Evolutionary conservation across 768 basidiomycete genomes (phyloP).

Genomic region (Lactifluus pinguis): DNA sequence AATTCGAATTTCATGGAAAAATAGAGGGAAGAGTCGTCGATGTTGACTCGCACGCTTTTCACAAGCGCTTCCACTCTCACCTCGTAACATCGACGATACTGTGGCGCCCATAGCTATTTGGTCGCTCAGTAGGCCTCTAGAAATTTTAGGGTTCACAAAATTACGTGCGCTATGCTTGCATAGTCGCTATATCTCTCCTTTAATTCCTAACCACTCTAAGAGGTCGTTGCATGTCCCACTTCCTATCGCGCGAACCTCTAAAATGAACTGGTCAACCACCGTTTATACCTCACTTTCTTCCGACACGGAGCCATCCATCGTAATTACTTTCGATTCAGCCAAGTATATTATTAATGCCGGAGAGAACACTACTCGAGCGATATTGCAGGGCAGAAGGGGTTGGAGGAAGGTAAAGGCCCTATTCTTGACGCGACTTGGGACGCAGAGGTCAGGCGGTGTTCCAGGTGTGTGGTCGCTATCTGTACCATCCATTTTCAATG

Average conservation of each 20-base stretch:
- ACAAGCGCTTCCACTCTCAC: neutral
- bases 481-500: neutral
- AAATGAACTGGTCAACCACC: slow-evolving; percentile 55
- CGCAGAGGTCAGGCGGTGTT: slow-evolving; percentile 60
- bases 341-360: slow-evolving; percentile 87
- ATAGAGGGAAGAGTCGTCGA: no score
- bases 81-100: neutral
- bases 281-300: slow-evolving; percentile 50
- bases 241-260: neutral
- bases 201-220: neutral
- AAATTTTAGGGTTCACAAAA: slow-evolving; percentile 11
- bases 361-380: slow-evolving; percentile 70
- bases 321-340: slow-evolving; percentile 64
- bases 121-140: neutral
- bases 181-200: slow-evolving; percentile 15
- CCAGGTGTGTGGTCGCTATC: slow-evolving; percentile 43
- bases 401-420: slow-evolving; percentile 61
- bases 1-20: slow-evolving; percentile 8
- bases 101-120: neutral
- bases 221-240: slow-evolving; percentile 1
- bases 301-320: slow-evolving; percentile 75
- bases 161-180: slow-evolving; percentile 20
- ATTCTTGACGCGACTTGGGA: slow-evolving; percentile 61
- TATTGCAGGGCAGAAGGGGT: slow-evolving; percentile 55
- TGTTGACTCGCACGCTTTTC: no score